Base-by-base conservation (phyloP, 441 rosid species). In the Mallotus japonicus region DNA sequence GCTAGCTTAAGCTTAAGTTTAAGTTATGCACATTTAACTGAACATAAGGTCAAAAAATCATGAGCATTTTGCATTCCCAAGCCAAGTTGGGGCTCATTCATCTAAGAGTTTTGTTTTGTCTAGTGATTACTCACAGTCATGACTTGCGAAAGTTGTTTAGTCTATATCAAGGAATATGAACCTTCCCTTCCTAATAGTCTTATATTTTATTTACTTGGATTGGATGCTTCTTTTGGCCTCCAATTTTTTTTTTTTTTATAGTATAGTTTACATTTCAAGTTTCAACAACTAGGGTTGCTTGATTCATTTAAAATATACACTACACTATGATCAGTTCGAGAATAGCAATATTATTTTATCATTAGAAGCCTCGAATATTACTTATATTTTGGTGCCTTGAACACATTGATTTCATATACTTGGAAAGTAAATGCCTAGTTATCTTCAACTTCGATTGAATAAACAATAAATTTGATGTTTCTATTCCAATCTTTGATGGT, bases 321-420 rank as follows among this genome's bases (percentile, higher is more conserved):
- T 62, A 20, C 70, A 61, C 74, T 67, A 37, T 55, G 55, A 70
- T 71, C 61, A 77, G 69, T 77, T 79, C 82, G 81, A 81, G 83
- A 79, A 37, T 57, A 8, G 17, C 73, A 3, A 3, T 67, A 77
- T 63, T 80, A 82, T 66, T 85, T 77, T 83, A 77, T 69, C 57
- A 75, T 72, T 83, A 79, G 97, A 90, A 93, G 90, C 78, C 81
- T 90, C 98, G 81, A 81, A 37, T 37, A 37, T 37, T 77, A 11
- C 80, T 76, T 75, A 65, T 71, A 55, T 65, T 75, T 81, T 59
- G 79, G 84, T 82, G 83, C 82, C 81, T 80, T 78, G 84, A 81
- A 85, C 93, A 88, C 86, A 84, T 89, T 90, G 85, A 90, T 87
- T 89, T 90, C 91, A 76, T 81, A 85, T 77, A 78, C 81, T 75